Conservation (phyloP, 2,329 filamentous ascomycete species). For the Penicillium sp. region DNA sequence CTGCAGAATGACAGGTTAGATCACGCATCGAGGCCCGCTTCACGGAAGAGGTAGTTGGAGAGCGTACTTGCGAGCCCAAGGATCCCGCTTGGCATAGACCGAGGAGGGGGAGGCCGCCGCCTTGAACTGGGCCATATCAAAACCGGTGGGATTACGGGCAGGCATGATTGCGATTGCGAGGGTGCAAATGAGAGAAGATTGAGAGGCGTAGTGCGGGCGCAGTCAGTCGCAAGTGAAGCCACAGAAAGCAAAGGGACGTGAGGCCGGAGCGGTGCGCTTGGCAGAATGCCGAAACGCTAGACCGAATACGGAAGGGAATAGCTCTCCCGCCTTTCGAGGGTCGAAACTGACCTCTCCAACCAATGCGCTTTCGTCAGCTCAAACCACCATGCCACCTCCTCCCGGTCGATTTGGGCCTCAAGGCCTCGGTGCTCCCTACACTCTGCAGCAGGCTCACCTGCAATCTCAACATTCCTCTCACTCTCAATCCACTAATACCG, state of each 20-base stretch:
- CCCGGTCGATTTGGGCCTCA: slow-evolving; percentile 54
- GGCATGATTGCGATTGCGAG: slow-evolving; percentile 40
- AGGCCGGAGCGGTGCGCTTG: slow-evolving; percentile 22
- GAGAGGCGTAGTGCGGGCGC: slow-evolving; percentile 4
- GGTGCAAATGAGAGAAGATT: slow-evolving; percentile 9
- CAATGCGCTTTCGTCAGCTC: slow-evolving; percentile 13
- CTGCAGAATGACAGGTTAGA: slow-evolving; percentile 44
- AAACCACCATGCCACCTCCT: slow-evolving; percentile 50
- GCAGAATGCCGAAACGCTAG: slow-evolving; percentile 26
- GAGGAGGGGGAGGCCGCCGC: slow-evolving; percentile 59
- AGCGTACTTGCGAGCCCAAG: slow-evolving; percentile 57
- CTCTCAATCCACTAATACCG: slow-evolving; percentile 42
- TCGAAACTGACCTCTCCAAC: slow-evolving; percentile 20
- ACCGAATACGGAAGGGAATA: slow-evolving; percentile 20
- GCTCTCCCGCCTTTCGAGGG: slow-evolving; percentile 26
- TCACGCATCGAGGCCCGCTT: slow-evolving; percentile 8
- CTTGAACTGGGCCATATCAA: slow-evolving; percentile 77
- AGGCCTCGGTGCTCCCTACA: slow-evolving; percentile 55
- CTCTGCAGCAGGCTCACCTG: slow-evolving; percentile 44
- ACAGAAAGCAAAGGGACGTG: slow-evolving; percentile 6
- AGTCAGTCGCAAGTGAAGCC: slow-evolving; percentile 2
- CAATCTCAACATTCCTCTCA: slow-evolving; percentile 34
- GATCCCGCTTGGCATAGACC: slow-evolving; percentile 48
- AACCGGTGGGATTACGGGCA: slow-evolving; percentile 72
- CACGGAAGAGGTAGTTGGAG: background rate